phyloP scores from a whole-genome alignment of 2,329 filamentous ascomycete species.

The Pleurostoma richardsiae region DNA sequence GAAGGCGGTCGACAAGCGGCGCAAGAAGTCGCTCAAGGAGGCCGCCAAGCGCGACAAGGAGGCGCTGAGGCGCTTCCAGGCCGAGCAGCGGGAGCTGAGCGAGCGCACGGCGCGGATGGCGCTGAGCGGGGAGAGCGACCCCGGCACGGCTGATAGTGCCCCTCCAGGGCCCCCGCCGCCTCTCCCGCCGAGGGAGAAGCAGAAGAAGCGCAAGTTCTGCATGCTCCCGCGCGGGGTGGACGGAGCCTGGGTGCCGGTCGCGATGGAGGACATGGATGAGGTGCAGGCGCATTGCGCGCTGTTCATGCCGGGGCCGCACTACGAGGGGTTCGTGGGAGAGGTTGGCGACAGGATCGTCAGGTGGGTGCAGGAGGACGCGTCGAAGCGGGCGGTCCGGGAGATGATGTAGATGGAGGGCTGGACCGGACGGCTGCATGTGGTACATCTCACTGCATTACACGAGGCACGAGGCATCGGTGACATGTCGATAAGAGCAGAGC shows the following conservation, averaged over 20 bases:
- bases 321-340: constrained; percentile 72
- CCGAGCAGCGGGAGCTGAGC: constrained; percentile 8
- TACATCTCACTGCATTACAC: too few species aligned
- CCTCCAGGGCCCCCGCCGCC: constrained; percentile 5
- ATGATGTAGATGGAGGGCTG: neutral
- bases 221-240: constrained; percentile 62
- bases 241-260: constrained; percentile 69
- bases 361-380: constrained; percentile 64
- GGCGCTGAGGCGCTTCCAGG: constrained; percentile 8
- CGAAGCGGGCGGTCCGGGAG: constrained; percentile 31
- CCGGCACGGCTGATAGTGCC: neutral
- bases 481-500: neutral
- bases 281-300: constrained; percentile 80
- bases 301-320: constrained; percentile 69
- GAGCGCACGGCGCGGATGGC: constrained; percentile 1
- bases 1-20: constrained; percentile 52
- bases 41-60: constrained; percentile 29
- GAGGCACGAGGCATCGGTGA: neutral
- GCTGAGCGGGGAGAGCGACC: constrained; percentile 2
- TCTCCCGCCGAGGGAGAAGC: constrained; percentile 5
- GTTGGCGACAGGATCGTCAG: constrained; percentile 60
- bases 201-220: constrained; percentile 68
- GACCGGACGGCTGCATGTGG: too few species aligned
- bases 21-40: constrained; percentile 37
- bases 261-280: constrained; percentile 80